Percentiles rank a stretch among this genome's conserved stretches.
phyloP scores from a whole-genome alignment of 176 grass and related monocot species.

The Pontederia paniculata region DNA sequence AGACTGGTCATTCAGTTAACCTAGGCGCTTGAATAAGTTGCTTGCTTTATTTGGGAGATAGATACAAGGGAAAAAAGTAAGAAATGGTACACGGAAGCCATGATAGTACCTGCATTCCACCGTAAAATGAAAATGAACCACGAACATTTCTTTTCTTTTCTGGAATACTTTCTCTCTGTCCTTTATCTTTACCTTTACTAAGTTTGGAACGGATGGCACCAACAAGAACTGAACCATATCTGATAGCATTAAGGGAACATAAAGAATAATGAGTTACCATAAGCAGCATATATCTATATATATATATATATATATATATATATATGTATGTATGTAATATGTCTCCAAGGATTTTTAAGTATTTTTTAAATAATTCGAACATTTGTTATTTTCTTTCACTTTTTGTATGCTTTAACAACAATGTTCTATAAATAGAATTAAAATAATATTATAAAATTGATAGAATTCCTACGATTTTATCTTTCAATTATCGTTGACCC shows the following conservation, averaged over 20 bases:
- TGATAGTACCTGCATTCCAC: constrained; percentile 81
- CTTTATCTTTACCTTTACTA: constrained; percentile 37
- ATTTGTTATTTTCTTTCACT: no score
- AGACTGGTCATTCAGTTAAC: not conserved
- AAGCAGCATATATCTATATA: no score
- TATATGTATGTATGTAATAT: no score
- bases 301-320: no score
- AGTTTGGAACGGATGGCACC: constrained; percentile 79
- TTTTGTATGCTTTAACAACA: no score
- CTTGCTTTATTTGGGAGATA: not conserved
- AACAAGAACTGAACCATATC: constrained; percentile 70
- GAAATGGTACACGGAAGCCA: not conserved
- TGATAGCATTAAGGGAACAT: constrained; percentile 22
- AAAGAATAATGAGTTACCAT: constrained; percentile 9
- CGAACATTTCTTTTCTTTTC: constrained; percentile 56
- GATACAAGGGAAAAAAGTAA: constrained; percentile 5
- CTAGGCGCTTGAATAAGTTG: not conserved
- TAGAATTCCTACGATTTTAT: no score
- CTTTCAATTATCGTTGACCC: no score
- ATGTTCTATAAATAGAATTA: no score
- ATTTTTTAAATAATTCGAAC: no score
- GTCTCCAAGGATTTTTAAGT: no score
- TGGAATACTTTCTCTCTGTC: constrained; percentile 22
- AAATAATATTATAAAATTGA: no score
- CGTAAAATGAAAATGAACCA: constrained; percentile 91